These are phyloP conservation scores for Cercospora sp. DNA, from an alignment of 2,329 filamentous ascomycete species.

Conservation along the genomic window DNA sequence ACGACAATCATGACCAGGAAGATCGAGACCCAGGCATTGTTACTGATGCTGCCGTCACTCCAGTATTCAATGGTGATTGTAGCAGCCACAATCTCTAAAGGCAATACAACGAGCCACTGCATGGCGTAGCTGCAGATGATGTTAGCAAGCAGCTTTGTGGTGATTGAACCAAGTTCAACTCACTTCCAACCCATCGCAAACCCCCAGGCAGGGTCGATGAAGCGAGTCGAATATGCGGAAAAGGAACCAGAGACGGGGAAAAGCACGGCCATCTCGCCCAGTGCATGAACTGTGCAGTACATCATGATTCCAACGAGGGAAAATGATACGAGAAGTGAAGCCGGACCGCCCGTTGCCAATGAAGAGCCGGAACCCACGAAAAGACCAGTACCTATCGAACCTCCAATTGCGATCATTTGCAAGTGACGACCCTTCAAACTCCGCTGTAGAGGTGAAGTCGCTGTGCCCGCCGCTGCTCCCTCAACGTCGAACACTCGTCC, in stretches of 20 bases:
- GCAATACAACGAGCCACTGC: constrained; percentile 39
- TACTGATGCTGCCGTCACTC: constrained; percentile 34
- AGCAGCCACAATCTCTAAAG: constrained; percentile 40
- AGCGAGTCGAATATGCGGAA: constrained; percentile 39
- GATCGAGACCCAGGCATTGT: constrained; percentile 39
- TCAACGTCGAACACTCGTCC: constrained; percentile 65
- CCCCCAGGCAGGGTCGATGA: constrained; percentile 41
- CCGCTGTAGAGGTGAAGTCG: constrained; percentile 71
- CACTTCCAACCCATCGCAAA: constrained; percentile 42
- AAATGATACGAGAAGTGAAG: constrained; percentile 38
- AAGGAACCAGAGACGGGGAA: constrained; percentile 42
- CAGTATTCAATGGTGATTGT: constrained; percentile 39
- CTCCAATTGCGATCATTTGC: constrained; percentile 89
- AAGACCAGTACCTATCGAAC: constrained; percentile 39
- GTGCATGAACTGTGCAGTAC: constrained; percentile 39
- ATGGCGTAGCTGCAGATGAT: constrained; percentile 34
- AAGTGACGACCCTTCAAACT: constrained; percentile 79
- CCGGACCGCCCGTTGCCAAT: constrained; percentile 39
- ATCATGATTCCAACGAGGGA: constrained; percentile 39
- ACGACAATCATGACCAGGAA: constrained; percentile 37
- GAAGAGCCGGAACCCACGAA: constrained; percentile 40
- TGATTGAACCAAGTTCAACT: not conserved
- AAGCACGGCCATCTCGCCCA: constrained; percentile 41
- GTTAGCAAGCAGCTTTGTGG: constrained; percentile 18
- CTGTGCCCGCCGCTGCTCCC: constrained; percentile 61